Evolutionary conservation across 2,329 filamentous ascomycete genomes (phyloP).

Genomic region (Phaeosphaeriaceae sp.): DNA sequence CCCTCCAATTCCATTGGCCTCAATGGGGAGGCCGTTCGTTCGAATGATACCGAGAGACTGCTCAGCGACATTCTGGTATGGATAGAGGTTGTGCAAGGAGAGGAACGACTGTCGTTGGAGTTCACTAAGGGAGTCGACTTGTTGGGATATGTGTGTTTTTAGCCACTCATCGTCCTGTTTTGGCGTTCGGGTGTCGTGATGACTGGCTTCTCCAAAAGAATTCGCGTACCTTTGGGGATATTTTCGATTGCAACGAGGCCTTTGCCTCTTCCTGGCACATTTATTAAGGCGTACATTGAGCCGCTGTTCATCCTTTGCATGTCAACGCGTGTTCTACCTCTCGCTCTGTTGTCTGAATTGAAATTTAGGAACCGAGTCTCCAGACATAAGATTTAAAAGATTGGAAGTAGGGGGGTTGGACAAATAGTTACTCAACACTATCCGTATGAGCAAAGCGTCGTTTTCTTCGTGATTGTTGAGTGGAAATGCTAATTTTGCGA

Average conservation of each 20-base stretch:
- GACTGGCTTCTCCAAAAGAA: constrained; percentile 50
- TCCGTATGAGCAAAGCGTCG: too few relatives aligned
- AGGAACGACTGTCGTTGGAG: constrained; percentile 32
- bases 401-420: too few relatives aligned
- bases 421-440: too few relatives aligned
- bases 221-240: constrained; percentile 49
- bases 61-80: constrained; percentile 18
- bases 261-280: constrained; percentile 47
- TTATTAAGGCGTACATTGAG: constrained; percentile 8
- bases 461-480: too few relatives aligned
- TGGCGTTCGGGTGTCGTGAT: constrained; percentile 32
- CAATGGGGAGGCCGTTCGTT: constrained; percentile 42
- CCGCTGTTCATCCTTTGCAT: too few relatives aligned
- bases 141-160: constrained; percentile 15
- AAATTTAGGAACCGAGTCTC: too few relatives aligned
- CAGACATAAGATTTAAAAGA: too few relatives aligned
- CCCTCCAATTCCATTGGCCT: constrained; percentile 25
- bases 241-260: constrained; percentile 48
- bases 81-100: constrained; percentile 37
- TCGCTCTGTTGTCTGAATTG: too few relatives aligned
- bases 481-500: too few relatives aligned
- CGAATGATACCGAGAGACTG: constrained; percentile 31
- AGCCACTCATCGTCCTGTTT: constrained; percentile 18
- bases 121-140: constrained; percentile 27
- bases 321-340: too few relatives aligned